Percentiles rank a stretch among this genome's conserved stretches.
Conservation (phyloP, 768 basidiomycete species). For the Suillus occidentalis region DNA sequence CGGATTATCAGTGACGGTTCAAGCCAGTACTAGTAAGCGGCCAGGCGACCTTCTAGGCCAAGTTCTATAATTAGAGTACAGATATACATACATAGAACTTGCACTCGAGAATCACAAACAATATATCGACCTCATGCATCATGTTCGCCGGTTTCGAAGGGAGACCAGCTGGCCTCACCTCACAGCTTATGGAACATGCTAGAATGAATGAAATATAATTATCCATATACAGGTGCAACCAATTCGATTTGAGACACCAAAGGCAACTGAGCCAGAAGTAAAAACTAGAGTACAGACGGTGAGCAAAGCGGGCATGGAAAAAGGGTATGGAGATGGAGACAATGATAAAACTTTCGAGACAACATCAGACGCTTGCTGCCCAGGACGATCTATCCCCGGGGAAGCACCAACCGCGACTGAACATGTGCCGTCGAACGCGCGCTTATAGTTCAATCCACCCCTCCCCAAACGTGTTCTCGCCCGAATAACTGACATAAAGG, state of each 20-base stretch:
- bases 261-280: conserved; percentile 15
- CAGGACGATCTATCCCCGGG: conserved; percentile 25
- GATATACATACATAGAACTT: neutral
- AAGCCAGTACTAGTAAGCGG: neutral
- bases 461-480: conserved; percentile 92
- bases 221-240: conserved; percentile 22
- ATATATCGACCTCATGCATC: neutral
- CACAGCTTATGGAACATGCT: neutral
- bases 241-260: conserved; percentile 18
- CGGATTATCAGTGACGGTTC: neutral
- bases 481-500: conserved; percentile 97
- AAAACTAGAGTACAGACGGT: conserved; percentile 28
- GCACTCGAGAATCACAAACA: neutral
- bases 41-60: neutral
- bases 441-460: conserved; percentile 35
- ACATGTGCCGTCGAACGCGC: conserved; percentile 13
- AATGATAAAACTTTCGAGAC: conserved; percentile 12
- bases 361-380: conserved; percentile 24
- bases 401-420: conserved; percentile 16
- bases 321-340: conserved; percentile 28
- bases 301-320: conserved; percentile 20
- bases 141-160: neutral
- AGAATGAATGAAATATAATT: conserved; percentile 9
- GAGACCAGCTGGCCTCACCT: neutral
- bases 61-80: neutral